Base-by-base conservation (phyloP, 371 early-diverging fungal species). In the Lichtheimia ramosa region DNA sequence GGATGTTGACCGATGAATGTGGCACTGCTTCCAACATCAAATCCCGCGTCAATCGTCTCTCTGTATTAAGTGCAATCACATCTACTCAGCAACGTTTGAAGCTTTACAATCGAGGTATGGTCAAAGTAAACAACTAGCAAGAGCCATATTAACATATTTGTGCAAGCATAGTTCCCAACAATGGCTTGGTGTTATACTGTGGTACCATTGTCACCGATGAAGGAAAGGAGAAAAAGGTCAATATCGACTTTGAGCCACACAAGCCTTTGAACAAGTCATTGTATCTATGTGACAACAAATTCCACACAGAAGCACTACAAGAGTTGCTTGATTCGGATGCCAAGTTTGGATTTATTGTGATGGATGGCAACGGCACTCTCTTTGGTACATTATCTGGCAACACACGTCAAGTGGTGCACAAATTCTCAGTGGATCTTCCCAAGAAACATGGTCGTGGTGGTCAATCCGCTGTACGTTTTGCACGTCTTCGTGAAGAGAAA, bases 371-470 rank as follows among this genome's bases (percentile, higher is more conserved):
- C 78, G 97, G 98, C 51, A 80, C 96, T 6, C 79, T 99, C 51
- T 99, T 98, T 75, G 99, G 99, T 52, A 92, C 95, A n/a, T 83
- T 99, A 21, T 86, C 94, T 57, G 99, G 99, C 49, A 99, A 96
- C 81, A 92, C 92, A 15, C 95, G 99, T 61, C 97, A 98, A 56
- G 89, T 99, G 49, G 80, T 99, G 61, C 97, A 98, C 82, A 93
- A 94, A 71, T 83, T 99, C 55, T 75, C 87, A 21, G 99, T 99
- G 43, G 99, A 99, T 70, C 77, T 99, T 63, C 99, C 99, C 64
- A 99, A 99, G 87, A 99, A 99, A 92, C 99, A 99, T 89, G 99
- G 96, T 56, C 93, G 99, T 79, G 99, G 99, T 84, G 99, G 99
- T 88, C 99, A 99, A 82, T 98, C 99, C 20, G 99, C 99, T 18